A percentile compares a stretch with the other conserved stretches of the same genome.
Evolutionary conservation across 108 stramenopile species (phyloP).

Genomic region (Phaeodactylum tricornutum): DNA sequence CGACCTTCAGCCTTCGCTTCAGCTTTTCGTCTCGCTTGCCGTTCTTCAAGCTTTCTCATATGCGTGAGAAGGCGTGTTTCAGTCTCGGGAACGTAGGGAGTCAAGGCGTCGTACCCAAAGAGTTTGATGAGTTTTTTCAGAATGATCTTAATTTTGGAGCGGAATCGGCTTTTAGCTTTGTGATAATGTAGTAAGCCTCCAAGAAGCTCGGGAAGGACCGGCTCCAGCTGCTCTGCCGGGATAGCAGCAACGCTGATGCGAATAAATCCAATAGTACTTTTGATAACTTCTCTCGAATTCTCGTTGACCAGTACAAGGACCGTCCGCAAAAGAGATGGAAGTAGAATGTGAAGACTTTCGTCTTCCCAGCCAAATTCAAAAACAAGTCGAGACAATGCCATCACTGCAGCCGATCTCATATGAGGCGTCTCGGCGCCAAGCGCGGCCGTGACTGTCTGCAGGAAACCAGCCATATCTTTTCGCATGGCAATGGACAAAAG

Average conservation of each 20-base stretch:
- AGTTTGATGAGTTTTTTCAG: slow-evolving; percentile 82
- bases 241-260: slow-evolving; percentile 76
- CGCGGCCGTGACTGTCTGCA: slow-evolving; percentile 64
- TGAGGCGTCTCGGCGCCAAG: slow-evolving; percentile 80
- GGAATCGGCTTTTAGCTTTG: slow-evolving; percentile 71
- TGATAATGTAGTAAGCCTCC: slow-evolving; percentile 72
- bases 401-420: slow-evolving; percentile 87
- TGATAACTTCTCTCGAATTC: slow-evolving; percentile 79
- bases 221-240: slow-evolving; percentile 44
- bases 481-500: slow-evolving; percentile 60
- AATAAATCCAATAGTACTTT: slow-evolving; percentile 84
- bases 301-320: slow-evolving; percentile 84
- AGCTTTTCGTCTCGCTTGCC: slow-evolving; percentile 46
- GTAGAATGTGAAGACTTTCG: slow-evolving; percentile 37
- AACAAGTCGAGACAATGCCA: slow-evolving; percentile 60
- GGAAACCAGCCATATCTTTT: slow-evolving; percentile 41
- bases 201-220: slow-evolving; percentile 69
- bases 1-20: slow-evolving; percentile 16
- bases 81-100: slow-evolving; percentile 63
- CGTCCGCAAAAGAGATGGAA: slow-evolving; percentile 71
- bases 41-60: slow-evolving; percentile 75
- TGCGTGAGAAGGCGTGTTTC: slow-evolving; percentile 79
- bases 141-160: slow-evolving; percentile 89
- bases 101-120: slow-evolving; percentile 75
- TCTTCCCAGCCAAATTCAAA: slow-evolving; percentile 57